These are phyloP conservation scores for Dryadomyces quercus-mongolicae DNA, from an alignment of 2,329 filamentous ascomycete genomes.

Conservation along the genomic window DNA sequence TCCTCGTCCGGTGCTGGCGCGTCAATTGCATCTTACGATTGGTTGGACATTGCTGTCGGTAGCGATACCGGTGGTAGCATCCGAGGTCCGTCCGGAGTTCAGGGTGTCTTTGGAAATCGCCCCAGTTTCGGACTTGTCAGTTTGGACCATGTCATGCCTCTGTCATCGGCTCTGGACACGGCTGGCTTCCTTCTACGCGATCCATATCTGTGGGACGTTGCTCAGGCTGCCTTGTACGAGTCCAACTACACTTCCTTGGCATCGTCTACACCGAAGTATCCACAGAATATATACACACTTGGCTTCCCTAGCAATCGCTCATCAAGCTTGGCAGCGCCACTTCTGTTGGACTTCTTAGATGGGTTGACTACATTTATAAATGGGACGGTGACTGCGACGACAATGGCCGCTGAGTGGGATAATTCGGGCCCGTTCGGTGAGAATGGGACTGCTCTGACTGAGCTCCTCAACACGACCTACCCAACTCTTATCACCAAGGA, in stretches of 20 bases:
- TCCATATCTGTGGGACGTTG: slow-evolving; percentile 21
- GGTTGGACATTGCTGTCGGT: slow-evolving; percentile 21
- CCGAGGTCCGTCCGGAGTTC: slow-evolving; percentile 10
- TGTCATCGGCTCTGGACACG: slow-evolving; percentile 29
- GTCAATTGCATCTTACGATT: slow-evolving; percentile 19
- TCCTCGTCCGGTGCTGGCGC: slow-evolving; percentile 25
- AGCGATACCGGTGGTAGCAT: slow-evolving; percentile 16
- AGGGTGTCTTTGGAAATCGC: slow-evolving; percentile 32
- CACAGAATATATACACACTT: slow-evolving; percentile 19
- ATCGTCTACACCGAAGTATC: slow-evolving; percentile 13
- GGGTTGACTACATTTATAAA: slow-evolving; percentile 17
- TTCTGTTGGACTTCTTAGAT: slow-evolving; percentile 18
- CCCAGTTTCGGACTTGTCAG: slow-evolving; percentile 27
- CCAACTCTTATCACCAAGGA: slow-evolving; percentile 24
- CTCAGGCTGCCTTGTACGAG: slow-evolving; percentile 19
- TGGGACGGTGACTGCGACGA: slow-evolving; percentile 11
- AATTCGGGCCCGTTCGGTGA: slow-evolving; percentile 13
- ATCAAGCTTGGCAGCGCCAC: slow-evolving; percentile 7
- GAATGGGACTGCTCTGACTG: slow-evolving; percentile 9
- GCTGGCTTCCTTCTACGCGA: slow-evolving; percentile 28
- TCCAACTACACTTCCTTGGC: slow-evolving; percentile 21
- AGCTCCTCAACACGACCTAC: slow-evolving; percentile 22
- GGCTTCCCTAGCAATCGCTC: slow-evolving; percentile 14
- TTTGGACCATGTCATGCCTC: slow-evolving; percentile 28
- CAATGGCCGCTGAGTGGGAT: slow-evolving; percentile 17